Evolutionary conservation across 768 basidiomycete genomes (phyloP).

Genomic region (Heimioporus sp.): DNA sequence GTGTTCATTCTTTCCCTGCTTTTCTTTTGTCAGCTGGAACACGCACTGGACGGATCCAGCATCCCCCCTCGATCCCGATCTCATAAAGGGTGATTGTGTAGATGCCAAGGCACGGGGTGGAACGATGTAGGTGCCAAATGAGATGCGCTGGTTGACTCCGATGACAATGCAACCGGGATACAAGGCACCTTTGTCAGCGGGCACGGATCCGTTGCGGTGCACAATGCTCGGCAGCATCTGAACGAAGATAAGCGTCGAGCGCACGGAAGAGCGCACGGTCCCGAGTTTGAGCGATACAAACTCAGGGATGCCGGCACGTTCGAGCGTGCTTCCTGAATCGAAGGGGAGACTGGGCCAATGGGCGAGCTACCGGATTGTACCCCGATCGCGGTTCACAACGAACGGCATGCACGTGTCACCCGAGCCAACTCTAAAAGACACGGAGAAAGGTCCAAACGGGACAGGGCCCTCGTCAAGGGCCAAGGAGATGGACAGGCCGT

Average conservation of each 20-base stretch:
- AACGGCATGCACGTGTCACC: background rate
- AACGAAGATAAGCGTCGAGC: slow-evolving; percentile 45
- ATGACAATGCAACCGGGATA: slow-evolving; percentile 20
- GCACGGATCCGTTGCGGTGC: background rate
- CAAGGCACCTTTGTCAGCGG: slow-evolving; percentile 6
- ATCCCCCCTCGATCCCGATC: slow-evolving; percentile 58
- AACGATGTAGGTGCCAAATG: slow-evolving; percentile 53
- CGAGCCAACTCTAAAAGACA: too few species aligned
- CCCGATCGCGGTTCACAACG: background rate
- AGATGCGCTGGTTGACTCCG: slow-evolving; percentile 43
- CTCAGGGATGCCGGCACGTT: slow-evolving; percentile 9
- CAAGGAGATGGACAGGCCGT: slow-evolving; percentile 6
- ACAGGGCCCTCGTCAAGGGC: background rate
- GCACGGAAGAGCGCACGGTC: slow-evolving; percentile 48
- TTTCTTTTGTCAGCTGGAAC: slow-evolving; percentile 52
- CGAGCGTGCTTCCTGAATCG: slow-evolving; percentile 23
- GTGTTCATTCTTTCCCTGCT: slow-evolving; percentile 61
- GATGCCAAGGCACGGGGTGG: slow-evolving; percentile 40
- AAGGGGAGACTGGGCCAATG: slow-evolving; percentile 42
- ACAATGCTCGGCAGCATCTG: background rate
- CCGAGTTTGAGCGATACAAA: slow-evolving; percentile 26
- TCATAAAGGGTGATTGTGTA: slow-evolving; percentile 45
- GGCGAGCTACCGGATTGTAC: slow-evolving; percentile 39
- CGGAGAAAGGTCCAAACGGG: background rate
- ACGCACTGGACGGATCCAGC: slow-evolving; percentile 62